Conservation (phyloP, 768 basidiomycete genomes). For the Naganishia onofrii region DNA sequence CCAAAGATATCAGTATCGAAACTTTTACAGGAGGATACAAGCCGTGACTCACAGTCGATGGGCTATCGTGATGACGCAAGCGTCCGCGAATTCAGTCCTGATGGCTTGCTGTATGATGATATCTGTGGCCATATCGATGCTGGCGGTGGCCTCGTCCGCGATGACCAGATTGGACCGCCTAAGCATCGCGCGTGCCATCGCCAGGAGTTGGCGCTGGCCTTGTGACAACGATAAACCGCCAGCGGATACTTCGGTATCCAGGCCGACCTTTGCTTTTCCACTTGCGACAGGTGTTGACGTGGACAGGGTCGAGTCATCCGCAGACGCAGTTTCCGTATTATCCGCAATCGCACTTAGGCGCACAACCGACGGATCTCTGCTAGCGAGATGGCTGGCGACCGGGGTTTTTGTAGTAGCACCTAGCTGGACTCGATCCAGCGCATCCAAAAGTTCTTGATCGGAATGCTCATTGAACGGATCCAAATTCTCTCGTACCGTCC, state of each 20-base stretch:
- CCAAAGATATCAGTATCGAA: constrained; percentile 25
- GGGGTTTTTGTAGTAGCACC: constrained; percentile 48
- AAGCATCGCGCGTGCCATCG: constrained; percentile 39
- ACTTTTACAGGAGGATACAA: not conserved
- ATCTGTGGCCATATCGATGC: constrained; percentile 52
- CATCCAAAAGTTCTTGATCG: constrained; percentile 76
- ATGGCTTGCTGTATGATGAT: constrained; percentile 50
- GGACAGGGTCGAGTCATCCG: constrained; percentile 2
- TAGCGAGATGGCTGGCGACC: constrained; percentile 24
- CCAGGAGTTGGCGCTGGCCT: constrained; percentile 71
- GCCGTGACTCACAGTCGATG: constrained; percentile 14
- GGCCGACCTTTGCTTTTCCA: constrained; percentile 55
- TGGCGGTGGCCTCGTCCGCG: constrained; percentile 51
- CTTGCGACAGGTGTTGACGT: constrained; percentile 1
- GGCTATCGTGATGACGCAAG: constrained; percentile 51
- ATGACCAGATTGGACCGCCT: constrained; percentile 22
- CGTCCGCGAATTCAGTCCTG: constrained; percentile 47
- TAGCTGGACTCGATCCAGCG: constrained; percentile 76
- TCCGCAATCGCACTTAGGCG: not conserved
- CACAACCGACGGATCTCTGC: constrained; percentile 17
- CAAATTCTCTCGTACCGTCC: constrained; percentile 58
- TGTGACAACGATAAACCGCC: constrained; percentile 90
- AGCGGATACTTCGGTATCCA: constrained; percentile 76
- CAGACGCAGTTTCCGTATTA: not conserved
- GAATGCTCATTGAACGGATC: constrained; percentile 65